Conservation (phyloP, 768 basidiomycete genomes). For the Russula brevipes region DNA sequence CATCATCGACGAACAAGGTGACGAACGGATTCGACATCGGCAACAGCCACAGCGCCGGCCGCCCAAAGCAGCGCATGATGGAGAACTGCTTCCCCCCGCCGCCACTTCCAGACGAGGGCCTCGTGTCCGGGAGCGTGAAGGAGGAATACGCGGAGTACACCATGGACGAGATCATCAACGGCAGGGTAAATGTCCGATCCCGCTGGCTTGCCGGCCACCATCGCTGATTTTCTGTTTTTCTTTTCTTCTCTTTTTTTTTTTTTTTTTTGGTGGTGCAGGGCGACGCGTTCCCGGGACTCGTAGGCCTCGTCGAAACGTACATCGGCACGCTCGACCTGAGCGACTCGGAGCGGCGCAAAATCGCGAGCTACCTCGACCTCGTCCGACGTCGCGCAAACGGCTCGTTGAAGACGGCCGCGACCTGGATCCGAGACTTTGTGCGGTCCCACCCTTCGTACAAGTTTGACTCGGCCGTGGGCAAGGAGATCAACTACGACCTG, state of each 20-base stretch:
- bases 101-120: conserved; percentile 48
- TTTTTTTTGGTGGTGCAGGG: conserved; percentile 40
- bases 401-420: conserved; percentile 76
- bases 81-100: conserved; percentile 66
- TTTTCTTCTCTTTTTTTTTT: too few species aligned
- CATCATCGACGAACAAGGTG: conserved; percentile 25
- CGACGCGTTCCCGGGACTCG: conserved; percentile 66
- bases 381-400: conserved; percentile 77
- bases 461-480: conserved; percentile 84
- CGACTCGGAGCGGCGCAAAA: conserved; percentile 49
- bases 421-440: conserved; percentile 92
- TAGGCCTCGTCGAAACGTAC: conserved; percentile 79
- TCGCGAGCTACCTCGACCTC: conserved; percentile 75
- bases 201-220: too few species aligned
- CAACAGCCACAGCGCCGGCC: neutral
- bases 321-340: conserved; percentile 81
- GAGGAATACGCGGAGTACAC: conserved; percentile 93
- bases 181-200: conserved; percentile 53
- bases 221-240: neutral
- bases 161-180: conserved; percentile 88
- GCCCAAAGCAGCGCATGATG: conserved; percentile 55
- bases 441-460: conserved; percentile 87
- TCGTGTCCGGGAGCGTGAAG: conserved; percentile 45
- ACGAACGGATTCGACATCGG: conserved; percentile 23
- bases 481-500: conserved; percentile 93